Evolutionary conservation across 192 early-diverging fungal genomes (phyloP).

Genomic region (Funneliformis mosseae): DNA sequence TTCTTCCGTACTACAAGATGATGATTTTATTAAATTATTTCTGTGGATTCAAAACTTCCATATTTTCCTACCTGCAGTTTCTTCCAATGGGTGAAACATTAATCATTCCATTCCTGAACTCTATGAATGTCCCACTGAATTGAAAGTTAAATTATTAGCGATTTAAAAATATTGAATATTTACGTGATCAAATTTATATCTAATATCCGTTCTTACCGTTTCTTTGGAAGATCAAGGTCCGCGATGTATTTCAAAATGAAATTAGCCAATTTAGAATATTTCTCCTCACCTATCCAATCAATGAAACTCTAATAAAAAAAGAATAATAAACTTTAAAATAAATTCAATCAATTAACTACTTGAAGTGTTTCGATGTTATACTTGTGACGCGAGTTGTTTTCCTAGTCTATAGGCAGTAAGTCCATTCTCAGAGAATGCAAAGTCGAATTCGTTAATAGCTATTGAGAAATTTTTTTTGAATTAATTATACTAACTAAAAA

Average conservation of each 20-base stretch:
- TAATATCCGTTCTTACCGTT: conserved; percentile 65
- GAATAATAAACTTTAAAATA: background rate
- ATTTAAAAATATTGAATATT: background rate
- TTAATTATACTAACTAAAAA: conserved; percentile 1
- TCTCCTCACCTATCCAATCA: conserved; percentile 86
- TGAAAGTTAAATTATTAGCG: background rate
- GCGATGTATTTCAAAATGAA: conserved; percentile 95
- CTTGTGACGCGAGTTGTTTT: conserved; percentile 67
- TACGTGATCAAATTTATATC: background rate
- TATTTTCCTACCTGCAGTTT: conserved; percentile 73
- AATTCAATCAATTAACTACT: background rate
- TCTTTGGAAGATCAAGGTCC: conserved; percentile 90
- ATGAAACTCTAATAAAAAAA: conserved; percentile 79
- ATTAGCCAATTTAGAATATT: conserved; percentile 89
- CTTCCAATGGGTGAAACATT: conserved; percentile 97
- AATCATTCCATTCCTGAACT: conserved; percentile 99
- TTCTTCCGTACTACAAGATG: conserved; percentile 80
- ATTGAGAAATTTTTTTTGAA: background rate
- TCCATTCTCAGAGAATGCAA: conserved; percentile 96
- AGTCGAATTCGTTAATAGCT: conserved; percentile 90
- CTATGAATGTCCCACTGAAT: conserved; percentile 89
- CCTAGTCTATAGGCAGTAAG: conserved; percentile 89
- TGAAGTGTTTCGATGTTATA: conserved; percentile 40
- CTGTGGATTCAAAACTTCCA: no score
- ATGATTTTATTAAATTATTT: no score